These are phyloP conservation scores for Eutypa lata DNA, from an alignment of 2,329 filamentous ascomycete genomes.

Conservation along the genomic window DNA sequence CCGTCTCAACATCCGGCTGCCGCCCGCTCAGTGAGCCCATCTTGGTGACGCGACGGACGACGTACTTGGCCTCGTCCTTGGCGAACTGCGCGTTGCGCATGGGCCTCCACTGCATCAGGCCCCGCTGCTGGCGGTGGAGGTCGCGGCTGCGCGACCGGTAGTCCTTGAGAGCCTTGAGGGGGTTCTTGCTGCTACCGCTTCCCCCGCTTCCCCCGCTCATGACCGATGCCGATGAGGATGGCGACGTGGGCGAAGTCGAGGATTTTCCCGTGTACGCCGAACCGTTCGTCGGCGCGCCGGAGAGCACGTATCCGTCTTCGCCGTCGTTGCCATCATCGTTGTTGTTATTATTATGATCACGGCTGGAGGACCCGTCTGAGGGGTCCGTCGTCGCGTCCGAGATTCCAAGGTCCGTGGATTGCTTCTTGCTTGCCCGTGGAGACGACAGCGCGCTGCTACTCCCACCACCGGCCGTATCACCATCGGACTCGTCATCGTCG, in stretches of 20 bases:
- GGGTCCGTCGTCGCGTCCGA: constrained; percentile 36
- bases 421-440: constrained; percentile 12
- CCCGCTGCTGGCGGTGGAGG: constrained; percentile 81
- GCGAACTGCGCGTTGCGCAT: constrained; percentile 83
- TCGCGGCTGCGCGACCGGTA: constrained; percentile 68
- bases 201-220: constrained; percentile 27
- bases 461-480: constrained; percentile 18
- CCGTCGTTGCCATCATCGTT: constrained; percentile 5
- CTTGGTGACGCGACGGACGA: constrained; percentile 70
- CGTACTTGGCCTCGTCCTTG: constrained; percentile 82
- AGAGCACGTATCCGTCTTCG: constrained; percentile 16
- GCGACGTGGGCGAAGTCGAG: neutral
- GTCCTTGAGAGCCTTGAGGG: constrained; percentile 56
- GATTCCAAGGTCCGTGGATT: constrained; percentile 27
- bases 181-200: constrained; percentile 44
- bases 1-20: constrained; percentile 85
- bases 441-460: constrained; percentile 5
- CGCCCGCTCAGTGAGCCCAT: constrained; percentile 75
- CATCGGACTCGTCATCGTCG: constrained; percentile 32
- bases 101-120: constrained; percentile 93
- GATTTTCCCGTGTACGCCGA: constrained; percentile 1
- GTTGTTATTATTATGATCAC: too few relatives aligned
- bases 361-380: too few relatives aligned
- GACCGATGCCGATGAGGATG: constrained; percentile 21
- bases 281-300: constrained; percentile 15